phyloP scores from a whole-genome alignment of 495 filamentous ascomycete genomes.

The Lophiostoma macrostomum region DNA sequence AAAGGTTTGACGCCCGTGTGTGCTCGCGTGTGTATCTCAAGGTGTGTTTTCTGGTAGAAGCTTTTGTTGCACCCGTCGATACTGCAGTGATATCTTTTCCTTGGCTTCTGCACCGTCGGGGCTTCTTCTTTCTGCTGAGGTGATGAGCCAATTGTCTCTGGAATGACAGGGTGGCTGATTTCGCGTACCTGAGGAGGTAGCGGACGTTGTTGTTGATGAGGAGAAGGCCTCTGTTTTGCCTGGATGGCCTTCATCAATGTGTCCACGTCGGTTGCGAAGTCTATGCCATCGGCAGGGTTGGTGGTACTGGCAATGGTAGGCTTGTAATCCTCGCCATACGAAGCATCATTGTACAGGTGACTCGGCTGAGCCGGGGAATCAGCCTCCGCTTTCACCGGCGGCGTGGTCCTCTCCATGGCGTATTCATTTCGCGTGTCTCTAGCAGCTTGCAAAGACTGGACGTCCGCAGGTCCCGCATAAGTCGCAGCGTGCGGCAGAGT shows the following conservation, averaged over 20 bases:
- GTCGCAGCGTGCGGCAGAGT: constrained; percentile 16
- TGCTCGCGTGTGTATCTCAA: constrained; percentile 85
- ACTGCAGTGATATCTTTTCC: constrained; percentile 72
- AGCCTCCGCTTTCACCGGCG: constrained; percentile 39
- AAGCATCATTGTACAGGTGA: constrained; percentile 32
- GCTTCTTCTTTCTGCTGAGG: constrained; percentile 12
- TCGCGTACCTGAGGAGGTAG: constrained; percentile 23
- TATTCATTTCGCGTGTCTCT: constrained; percentile 21
- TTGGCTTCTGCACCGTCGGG: constrained; percentile 35
- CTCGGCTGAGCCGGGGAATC: constrained; percentile 37
- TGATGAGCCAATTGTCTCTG: constrained; percentile 12
- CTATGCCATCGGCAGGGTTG: constrained; percentile 38
- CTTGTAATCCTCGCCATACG: constrained; percentile 18
- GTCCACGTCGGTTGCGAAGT: constrained; percentile 81
- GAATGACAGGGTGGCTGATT: not conserved
- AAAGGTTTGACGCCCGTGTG: constrained; percentile 92
- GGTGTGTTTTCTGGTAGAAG: constrained; percentile 89
- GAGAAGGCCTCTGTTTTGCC: constrained; percentile 53
- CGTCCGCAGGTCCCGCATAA: constrained; percentile 19
- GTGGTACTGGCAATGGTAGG: constrained; percentile 2
- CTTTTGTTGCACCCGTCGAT: constrained; percentile 73
- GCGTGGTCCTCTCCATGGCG: constrained; percentile 31
- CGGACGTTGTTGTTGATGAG: constrained; percentile 36
- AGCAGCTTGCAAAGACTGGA: constrained; percentile 19
- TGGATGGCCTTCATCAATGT: constrained; percentile 92